Evolutionary conservation across 2,329 filamentous ascomycete species (phyloP).

Genomic region (Aspergillus phoenicis): DNA sequence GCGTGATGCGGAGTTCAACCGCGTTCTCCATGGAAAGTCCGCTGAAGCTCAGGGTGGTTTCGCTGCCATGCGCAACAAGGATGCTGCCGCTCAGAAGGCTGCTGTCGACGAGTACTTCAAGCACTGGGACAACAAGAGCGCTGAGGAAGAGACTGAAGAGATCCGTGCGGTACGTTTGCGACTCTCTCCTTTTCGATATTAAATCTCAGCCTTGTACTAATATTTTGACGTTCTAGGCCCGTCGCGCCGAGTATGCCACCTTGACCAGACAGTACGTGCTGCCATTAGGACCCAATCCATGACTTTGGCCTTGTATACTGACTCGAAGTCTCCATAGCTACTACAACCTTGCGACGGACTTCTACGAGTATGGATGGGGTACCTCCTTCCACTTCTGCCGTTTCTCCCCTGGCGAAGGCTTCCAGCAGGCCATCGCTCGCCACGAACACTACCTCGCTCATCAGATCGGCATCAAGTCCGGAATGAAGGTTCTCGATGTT

Average conservation of each 20-base stretch:
- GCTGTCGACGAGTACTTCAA: conserved; percentile 93
- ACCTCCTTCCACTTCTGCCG: conserved; percentile 98
- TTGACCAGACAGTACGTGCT: conserved; percentile 80
- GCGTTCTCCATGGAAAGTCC: conserved; percentile 79
- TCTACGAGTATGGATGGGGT: conserved; percentile 97
- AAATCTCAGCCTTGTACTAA: conserved; percentile 17
- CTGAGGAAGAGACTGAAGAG: conserved; percentile 77
- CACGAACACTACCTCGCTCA: conserved; percentile 98
- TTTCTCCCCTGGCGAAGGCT: conserved; percentile 82
- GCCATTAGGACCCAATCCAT: background rate
- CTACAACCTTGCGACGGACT: conserved; percentile 94
- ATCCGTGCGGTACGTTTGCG: conserved; percentile 67
- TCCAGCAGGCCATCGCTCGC: conserved; percentile 87
- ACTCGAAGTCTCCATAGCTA: conserved; percentile 59
- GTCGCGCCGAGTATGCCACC: conserved; percentile 86
- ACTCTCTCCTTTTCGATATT: background rate
- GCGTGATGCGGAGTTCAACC: conserved; percentile 89
- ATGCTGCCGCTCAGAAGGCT: conserved; percentile 73
- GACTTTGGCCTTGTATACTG: conserved; percentile 5
- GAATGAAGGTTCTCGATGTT: conserved; percentile 90
- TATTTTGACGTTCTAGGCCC: conserved; percentile 55
- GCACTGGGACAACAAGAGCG: conserved; percentile 88
- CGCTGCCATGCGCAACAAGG: conserved; percentile 82
- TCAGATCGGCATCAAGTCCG: conserved; percentile 80
- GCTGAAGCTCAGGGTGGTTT: conserved; percentile 72